Evolutionary conservation across 805 yeast species (phyloP).

Genomic region (Cyberlindnera mrakii): DNA sequence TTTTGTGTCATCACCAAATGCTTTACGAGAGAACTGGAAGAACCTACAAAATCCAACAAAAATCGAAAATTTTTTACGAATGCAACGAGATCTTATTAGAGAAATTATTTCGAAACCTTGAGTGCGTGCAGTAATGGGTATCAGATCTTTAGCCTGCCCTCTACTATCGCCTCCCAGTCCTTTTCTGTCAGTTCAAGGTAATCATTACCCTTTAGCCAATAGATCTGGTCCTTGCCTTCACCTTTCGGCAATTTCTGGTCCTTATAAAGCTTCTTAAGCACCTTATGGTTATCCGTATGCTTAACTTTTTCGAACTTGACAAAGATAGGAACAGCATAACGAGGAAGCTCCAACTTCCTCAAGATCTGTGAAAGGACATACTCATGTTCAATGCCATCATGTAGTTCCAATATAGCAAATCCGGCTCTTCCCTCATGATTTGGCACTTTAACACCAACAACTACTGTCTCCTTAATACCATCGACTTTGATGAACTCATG

Average conservation of each 20-base stretch:
- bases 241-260: slow-evolving; percentile 70
- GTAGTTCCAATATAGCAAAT: slow-evolving; percentile 66
- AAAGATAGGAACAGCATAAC: slow-evolving; percentile 81
- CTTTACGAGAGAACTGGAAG: no score
- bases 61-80: no score
- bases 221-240: slow-evolving; percentile 52
- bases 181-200: slow-evolving; percentile 53
- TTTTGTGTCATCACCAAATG: no score
- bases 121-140: no score
- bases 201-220: slow-evolving; percentile 54
- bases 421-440: slow-evolving; percentile 95
- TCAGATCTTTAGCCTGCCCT: slow-evolving; percentile 16
- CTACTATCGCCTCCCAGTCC: slow-evolving; percentile 43
- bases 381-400: slow-evolving; percentile 11
- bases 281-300: slow-evolving; percentile 77
- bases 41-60: no score
- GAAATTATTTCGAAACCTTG: no score
- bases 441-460: slow-evolving; percentile 82
- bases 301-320: slow-evolving; percentile 63
- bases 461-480: slow-evolving; percentile 60
- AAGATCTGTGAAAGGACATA: slow-evolving; percentile 36
- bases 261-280: slow-evolving; percentile 62
- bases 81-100: no score
- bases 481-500: slow-evolving; percentile 45
- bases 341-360: slow-evolving; percentile 50